A percentile compares a stretch with the other conserved stretches of the same genome.
Evolutionary conservation across 2,329 filamentous ascomycete genomes (phyloP).

Genomic region (Cucurbitaria berberidis): DNA sequence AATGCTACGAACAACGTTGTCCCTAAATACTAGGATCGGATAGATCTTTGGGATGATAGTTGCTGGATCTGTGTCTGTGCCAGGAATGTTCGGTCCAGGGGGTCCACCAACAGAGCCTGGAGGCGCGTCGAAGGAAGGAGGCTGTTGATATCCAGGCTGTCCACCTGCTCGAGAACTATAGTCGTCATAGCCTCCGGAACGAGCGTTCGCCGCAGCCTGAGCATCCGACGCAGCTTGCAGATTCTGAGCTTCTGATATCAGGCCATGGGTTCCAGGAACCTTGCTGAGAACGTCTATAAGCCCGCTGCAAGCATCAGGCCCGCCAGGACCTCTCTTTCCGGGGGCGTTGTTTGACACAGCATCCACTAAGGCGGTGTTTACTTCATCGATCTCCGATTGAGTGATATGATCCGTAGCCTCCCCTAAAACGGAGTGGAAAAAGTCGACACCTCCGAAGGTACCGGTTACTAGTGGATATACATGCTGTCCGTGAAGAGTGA

Average conservation of each 20-base stretch:
- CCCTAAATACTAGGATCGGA: slow-evolving; percentile 90
- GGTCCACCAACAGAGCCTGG: slow-evolving; percentile 54
- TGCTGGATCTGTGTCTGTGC: slow-evolving; percentile 75
- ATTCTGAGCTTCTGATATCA: slow-evolving; percentile 54
- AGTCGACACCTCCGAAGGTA: slow-evolving; percentile 61
- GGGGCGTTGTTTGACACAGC: slow-evolving; percentile 41
- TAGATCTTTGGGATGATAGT: slow-evolving; percentile 72
- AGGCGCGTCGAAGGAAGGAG: slow-evolving; percentile 48
- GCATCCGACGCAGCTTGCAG: slow-evolving; percentile 57
- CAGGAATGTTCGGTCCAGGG: slow-evolving; percentile 65
- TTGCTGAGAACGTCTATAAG: slow-evolving; percentile 76
- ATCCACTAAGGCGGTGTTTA: slow-evolving; percentile 53
- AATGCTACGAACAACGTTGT: slow-evolving; percentile 89
- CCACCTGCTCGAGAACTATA: slow-evolving; percentile 47
- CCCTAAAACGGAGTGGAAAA: slow-evolving; percentile 58
- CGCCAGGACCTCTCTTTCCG: slow-evolving; percentile 37
- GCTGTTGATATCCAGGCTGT: slow-evolving; percentile 50
- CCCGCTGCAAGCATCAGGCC: slow-evolving; percentile 39
- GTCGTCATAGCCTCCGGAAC: slow-evolving; percentile 50
- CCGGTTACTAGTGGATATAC: slow-evolving; percentile 61
- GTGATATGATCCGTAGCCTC: slow-evolving; percentile 59
- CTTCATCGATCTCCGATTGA: slow-evolving; percentile 56
- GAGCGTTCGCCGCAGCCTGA: slow-evolving; percentile 54
- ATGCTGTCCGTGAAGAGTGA: slow-evolving; percentile 55
- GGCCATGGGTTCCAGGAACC: slow-evolving; percentile 65